These are phyloP conservation scores for Macrocystidia cucumis DNA, from an alignment of 1,284 basidiomycete genomes.

Conservation along the genomic window DNA sequence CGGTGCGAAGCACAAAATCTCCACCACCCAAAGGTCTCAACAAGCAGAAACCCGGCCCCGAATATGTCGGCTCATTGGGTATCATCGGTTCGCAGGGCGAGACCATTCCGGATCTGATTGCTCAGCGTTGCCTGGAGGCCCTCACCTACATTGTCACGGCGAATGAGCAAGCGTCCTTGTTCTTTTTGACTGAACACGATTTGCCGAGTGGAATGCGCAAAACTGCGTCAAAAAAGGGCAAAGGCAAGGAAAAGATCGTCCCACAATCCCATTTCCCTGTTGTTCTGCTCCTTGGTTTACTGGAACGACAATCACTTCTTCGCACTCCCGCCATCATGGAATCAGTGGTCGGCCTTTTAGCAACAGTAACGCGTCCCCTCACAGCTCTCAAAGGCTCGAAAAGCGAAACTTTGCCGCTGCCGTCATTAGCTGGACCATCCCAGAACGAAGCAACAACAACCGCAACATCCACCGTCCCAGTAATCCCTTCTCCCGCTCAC, in stretches of 20 bases:
- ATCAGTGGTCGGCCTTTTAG: conserved; percentile 79
- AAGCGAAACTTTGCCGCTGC: too few species aligned
- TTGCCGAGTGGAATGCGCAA: conserved; percentile 69
- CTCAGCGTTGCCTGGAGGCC: conserved; percentile 88
- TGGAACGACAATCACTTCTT: conserved; percentile 80
- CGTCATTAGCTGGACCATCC: too few species aligned
- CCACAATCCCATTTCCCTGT: conserved; percentile 86
- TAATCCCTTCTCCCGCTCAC: too few species aligned
- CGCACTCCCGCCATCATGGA: conserved; percentile 89
- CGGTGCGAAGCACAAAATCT: conserved; percentile 63
- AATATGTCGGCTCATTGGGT: conserved; percentile 42
- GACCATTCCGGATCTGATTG: conserved; percentile 84
- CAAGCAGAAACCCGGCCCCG: conserved; percentile 55
- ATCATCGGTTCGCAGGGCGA: conserved; percentile 71
- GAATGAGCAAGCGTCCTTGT: conserved; percentile 79
- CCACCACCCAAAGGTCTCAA: conserved; percentile 62
- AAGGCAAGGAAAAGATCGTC: conserved; percentile 83
- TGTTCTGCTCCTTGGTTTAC: conserved; percentile 76
- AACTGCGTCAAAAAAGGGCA: conserved; percentile 73
- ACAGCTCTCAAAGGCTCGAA: conserved; percentile 49
- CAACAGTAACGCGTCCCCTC: conserved; percentile 80
- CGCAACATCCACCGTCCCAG: too few species aligned
- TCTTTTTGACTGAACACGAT: conserved; percentile 94
- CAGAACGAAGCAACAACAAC: too few species aligned
- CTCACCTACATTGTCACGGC: conserved; percentile 79